A percentile compares a stretch with the other conserved stretches of the same genome.
Conservation (phyloP, 306 rosid genomes). For the Prosopis cineraria region DNA sequence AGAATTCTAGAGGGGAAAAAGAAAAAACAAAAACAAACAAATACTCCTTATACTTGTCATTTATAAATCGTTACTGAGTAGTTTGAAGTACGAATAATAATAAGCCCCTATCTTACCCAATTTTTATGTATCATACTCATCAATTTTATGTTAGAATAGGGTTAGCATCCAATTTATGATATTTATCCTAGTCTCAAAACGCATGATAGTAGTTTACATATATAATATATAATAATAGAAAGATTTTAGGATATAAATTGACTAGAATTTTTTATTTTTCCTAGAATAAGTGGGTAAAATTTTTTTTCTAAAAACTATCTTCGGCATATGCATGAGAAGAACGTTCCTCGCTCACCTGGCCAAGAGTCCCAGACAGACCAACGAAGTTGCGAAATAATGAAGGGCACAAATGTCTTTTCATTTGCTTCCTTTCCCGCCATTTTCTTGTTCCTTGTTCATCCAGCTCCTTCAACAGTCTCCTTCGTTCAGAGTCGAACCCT, state of each 20-base stretch:
- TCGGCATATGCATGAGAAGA: neutral
- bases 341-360: neutral
- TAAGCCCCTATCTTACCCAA: too few relatives aligned
- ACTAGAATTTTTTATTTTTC: neutral
- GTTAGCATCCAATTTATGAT: too few relatives aligned
- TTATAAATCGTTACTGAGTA: too few relatives aligned
- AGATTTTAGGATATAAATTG: neutral
- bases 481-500: neutral
- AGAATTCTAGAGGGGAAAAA: too few relatives aligned
- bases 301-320: neutral
- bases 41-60: too few relatives aligned
- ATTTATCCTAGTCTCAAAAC: too few relatives aligned
- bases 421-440: neutral
- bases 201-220: too few relatives aligned
- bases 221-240: neutral
- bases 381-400: neutral
- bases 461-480: neutral
- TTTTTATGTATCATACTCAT: too few relatives aligned
- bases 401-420: conserved; percentile 26
- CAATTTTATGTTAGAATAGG: too few relatives aligned
- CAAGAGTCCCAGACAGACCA: neutral
- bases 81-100: too few relatives aligned
- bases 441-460: neutral
- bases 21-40: too few relatives aligned
- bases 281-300: neutral